A percentile compares a stretch with the other conserved stretches of the same genome.
Conservation (phyloP, 768 basidiomycete species). For the Lactarius sp. region DNA sequence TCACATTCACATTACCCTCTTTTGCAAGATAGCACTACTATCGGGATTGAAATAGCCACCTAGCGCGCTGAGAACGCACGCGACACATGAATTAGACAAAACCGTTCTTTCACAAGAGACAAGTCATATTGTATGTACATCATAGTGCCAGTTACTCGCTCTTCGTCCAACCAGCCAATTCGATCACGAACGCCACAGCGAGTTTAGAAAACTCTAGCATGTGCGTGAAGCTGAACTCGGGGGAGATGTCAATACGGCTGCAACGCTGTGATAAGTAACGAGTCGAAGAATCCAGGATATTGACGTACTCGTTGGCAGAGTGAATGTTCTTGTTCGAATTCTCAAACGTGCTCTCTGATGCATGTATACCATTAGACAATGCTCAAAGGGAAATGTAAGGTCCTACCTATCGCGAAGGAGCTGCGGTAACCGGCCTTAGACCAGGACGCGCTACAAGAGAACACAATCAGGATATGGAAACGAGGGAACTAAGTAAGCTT, state of each 20-base stretch:
- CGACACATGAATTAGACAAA: neutral
- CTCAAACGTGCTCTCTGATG: slow-evolving; percentile 59
- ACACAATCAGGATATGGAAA: slow-evolving; percentile 29
- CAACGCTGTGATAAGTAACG: slow-evolving; percentile 23
- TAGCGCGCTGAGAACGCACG: too few relatives aligned
- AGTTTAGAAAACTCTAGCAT: slow-evolving; percentile 69
- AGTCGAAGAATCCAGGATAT: slow-evolving; percentile 8
- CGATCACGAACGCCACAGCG: slow-evolving; percentile 47
- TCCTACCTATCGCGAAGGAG: slow-evolving; percentile 74
- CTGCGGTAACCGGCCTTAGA: slow-evolving; percentile 79
- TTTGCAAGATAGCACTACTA: too few relatives aligned
- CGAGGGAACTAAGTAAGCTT: slow-evolving; percentile 31
- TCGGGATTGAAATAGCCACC: too few relatives aligned
- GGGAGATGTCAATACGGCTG: slow-evolving; percentile 79
- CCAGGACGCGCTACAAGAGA: slow-evolving; percentile 66
- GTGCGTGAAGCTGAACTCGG: slow-evolving; percentile 87
- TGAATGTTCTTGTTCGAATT: slow-evolving; percentile 86
- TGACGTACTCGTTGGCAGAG: slow-evolving; percentile 68
- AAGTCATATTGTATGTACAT: neutral
- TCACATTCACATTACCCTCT: too few relatives aligned
- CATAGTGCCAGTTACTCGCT: slow-evolving; percentile 20
- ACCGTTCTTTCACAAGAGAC: neutral
- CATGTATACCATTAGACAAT: slow-evolving; percentile 15
- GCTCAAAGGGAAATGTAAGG: neutral
- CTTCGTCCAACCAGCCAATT: slow-evolving; percentile 44